phyloP scores from a whole-genome alignment of 1,284 basidiomycete species.

The Sparassis latifolia region DNA sequence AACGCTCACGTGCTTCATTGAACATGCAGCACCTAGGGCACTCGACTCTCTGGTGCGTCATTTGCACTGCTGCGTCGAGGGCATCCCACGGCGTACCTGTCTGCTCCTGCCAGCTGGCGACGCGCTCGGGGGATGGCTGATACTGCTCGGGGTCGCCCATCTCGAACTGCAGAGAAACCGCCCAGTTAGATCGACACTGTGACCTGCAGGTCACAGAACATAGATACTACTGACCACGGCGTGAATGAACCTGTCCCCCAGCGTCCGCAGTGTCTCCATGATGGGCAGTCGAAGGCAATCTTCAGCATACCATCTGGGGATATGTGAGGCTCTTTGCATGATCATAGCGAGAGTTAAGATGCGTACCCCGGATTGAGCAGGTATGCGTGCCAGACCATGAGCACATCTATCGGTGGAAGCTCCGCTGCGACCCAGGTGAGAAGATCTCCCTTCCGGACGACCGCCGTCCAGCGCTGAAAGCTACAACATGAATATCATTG shows the following conservation, averaged over 20 bases:
- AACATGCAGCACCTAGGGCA: constrained; percentile 31
- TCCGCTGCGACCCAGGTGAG: constrained; percentile 20
- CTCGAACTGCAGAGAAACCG: constrained; percentile 1
- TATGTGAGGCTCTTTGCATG: background rate
- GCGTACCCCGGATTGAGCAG: constrained; percentile 38
- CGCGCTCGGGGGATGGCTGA: constrained; percentile 15
- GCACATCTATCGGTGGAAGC: constrained; percentile 39
- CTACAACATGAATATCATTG: constrained; percentile 10
- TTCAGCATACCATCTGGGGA: constrained; percentile 35
- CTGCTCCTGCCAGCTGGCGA: constrained; percentile 21
- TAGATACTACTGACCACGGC: constrained; percentile 14
- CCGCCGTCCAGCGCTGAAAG: constrained; percentile 27
- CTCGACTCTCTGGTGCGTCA: constrained; percentile 19
- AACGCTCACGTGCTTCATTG: constrained; percentile 16
- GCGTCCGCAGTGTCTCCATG: constrained; percentile 17
- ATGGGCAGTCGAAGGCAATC: constrained; percentile 28
- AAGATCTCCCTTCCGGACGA: constrained; percentile 15
- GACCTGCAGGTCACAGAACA: too few species aligned
- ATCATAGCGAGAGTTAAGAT: background rate
- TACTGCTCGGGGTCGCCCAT: constrained; percentile 11
- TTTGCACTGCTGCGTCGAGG: constrained; percentile 20
- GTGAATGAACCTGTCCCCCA: constrained; percentile 17
- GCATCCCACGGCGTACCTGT: constrained; percentile 30
- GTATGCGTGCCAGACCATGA: constrained; percentile 48
- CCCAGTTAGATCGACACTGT: too few species aligned